Percentiles rank a stretch among this genome's conserved stretches.
phyloP scores from a whole-genome alignment of 352 stramenopile species.

The Phytophthora sp. region DNA sequence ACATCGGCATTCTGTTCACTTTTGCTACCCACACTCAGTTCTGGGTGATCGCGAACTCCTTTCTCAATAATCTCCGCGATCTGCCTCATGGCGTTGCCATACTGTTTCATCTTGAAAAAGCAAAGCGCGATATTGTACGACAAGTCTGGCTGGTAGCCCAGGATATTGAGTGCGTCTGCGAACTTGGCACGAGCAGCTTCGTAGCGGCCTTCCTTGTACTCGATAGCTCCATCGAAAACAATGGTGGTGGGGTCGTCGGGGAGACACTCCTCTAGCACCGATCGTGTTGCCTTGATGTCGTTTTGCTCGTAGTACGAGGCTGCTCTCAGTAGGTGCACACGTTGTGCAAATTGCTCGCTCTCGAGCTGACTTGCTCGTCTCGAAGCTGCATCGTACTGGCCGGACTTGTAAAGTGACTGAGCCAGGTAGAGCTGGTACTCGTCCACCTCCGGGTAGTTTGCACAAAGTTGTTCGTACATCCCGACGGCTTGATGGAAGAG shows the following conservation, averaged over 20 bases:
- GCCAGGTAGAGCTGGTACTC: conserved; percentile 96
- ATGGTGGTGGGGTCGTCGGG: conserved; percentile 93
- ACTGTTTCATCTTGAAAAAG: conserved; percentile 93
- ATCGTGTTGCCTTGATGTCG: conserved; percentile 91
- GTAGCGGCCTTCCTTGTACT: conserved; percentile 91
- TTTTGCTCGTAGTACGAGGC: conserved; percentile 97
- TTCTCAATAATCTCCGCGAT: conserved; percentile 96
- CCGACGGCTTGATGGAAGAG: conserved; percentile 91
- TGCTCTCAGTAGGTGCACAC: conserved; percentile 85
- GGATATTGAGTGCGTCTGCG: conserved; percentile 91
- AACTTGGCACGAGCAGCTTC: conserved; percentile 92
- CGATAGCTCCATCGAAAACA: conserved; percentile 83
- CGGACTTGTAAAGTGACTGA: conserved; percentile 95
- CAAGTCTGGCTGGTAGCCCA: conserved; percentile 94
- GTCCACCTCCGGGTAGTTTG: conserved; percentile 93
- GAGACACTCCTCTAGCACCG: conserved; percentile 92
- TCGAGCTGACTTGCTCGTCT: conserved; percentile 85
- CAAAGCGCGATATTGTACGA: conserved; percentile 97
- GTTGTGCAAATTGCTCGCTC: conserved; percentile 87
- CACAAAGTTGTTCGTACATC: conserved; percentile 96
- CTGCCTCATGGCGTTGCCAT: conserved; percentile 90
- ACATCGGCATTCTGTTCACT: conserved; percentile 88
- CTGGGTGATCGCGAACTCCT: conserved; percentile 90
- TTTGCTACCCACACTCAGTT: conserved; percentile 94
- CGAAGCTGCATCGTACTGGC: conserved; percentile 81